Evolutionary conservation across 495 filamentous ascomycete species (phyloP), one percentile per base, ranked within the genome.

Genomic region (Hypoxylon cercidicola): DNA sequence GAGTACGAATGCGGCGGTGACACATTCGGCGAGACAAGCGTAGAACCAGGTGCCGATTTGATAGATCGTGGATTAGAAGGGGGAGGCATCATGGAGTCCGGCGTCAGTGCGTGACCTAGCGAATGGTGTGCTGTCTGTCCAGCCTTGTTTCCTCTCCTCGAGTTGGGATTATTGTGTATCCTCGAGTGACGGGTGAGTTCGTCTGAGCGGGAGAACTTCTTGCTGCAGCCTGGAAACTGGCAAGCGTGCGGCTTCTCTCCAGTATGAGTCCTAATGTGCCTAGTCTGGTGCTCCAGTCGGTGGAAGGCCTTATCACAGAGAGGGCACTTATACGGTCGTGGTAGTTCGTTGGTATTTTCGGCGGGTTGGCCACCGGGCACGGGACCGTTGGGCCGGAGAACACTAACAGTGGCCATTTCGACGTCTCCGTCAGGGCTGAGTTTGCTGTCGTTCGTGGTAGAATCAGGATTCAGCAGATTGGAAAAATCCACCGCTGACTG

Each of bases 141-240:
- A 50, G 71, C 86, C 81, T 96, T 97, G 82, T 97, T 96, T 48
- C 91, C 93, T 71, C 95, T 82, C 75, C 95, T 85, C 62, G 93
- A 96, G 83, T 98, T 98, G 45, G 96, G 95, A 79, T 99, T 99
- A 84, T 89, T 97, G 85, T 99, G 95, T 82, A 99, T 99, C 74
- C 95, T 85, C 74, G 95, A 97, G 79, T 99, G 95, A 45, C 95
- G 87, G 40, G 95, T 99, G 55, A 99, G 84, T 79, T 99, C 95
- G 70, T 99, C 95, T 16, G 96, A 98, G 20, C 95, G 88, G 68
- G 91, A 96, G 85, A 99, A 99, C 58, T 93, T 90, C 79, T 99
- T 99, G 49, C 92, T 95, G 86, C 95, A 99, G 51, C 93, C 94
- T 3, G 91, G 92, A 71, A 91, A 97, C 69, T 90, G 87, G 85